A percentile compares a stretch with the other conserved stretches of the same genome.
phyloP scores from a whole-genome alignment of 257 asterid species.

The Solanum chaucha region DNA sequence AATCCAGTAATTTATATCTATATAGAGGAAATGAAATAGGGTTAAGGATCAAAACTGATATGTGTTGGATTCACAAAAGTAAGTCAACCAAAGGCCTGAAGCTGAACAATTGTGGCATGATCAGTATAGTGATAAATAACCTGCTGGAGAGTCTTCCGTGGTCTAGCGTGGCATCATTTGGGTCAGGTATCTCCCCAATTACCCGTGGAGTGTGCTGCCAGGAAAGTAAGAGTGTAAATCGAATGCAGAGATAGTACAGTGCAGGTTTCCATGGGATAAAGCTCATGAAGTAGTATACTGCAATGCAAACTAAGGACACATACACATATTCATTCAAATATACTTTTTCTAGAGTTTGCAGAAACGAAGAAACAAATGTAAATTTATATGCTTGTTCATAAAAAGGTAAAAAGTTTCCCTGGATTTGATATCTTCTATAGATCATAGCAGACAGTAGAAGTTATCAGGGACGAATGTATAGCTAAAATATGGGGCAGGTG shows the following conservation, averaged over 20 bases:
- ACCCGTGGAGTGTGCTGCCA: slow-evolving; percentile 95
- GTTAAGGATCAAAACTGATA: not conserved
- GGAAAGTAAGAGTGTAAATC: slow-evolving; percentile 19
- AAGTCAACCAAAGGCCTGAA: not conserved
- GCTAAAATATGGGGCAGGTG: not conserved
- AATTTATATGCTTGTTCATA: not conserved
- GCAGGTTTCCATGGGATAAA: not conserved
- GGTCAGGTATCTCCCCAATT: slow-evolving; percentile 64
- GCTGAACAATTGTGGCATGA: not conserved
- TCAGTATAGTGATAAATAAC: slow-evolving; percentile 19
- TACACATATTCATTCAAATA: not conserved
- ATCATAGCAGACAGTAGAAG: not conserved
- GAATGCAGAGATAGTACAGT: not conserved
- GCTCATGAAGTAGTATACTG: not conserved
- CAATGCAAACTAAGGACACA: not conserved
- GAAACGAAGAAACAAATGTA: not conserved
- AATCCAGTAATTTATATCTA: not conserved
- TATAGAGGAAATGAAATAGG: not conserved
- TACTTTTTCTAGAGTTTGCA: not conserved
- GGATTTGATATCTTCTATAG: not conserved
- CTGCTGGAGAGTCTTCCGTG: slow-evolving; percentile 80
- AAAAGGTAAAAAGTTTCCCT: not conserved
- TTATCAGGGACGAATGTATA: not conserved
- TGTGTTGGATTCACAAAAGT: not conserved
- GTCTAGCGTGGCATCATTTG: slow-evolving; percentile 77